A percentile compares a stretch with the other conserved stretches of the same genome.
These are phyloP conservation scores for Solanum chilense DNA, from an alignment of 257 asterid genomes.

Conservation along the genomic window DNA sequence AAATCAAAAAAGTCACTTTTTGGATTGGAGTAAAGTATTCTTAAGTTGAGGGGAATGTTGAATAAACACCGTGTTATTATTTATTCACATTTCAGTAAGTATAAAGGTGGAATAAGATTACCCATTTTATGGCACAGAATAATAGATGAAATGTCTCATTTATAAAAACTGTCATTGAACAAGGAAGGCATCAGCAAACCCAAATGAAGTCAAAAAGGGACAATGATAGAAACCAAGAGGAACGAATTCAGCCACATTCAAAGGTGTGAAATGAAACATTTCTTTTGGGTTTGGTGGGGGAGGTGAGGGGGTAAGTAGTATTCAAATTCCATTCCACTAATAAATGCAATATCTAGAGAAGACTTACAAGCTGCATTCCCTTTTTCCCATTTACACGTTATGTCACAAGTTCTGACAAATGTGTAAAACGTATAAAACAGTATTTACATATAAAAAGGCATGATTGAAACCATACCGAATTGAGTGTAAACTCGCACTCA, in stretches of 20 bases:
- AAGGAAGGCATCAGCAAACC: not conserved
- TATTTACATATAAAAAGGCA: not conserved
- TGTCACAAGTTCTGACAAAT: not conserved
- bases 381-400: not conserved
- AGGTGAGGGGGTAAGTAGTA: not conserved
- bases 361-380: not conserved
- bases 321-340: not conserved
- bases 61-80: not conserved
- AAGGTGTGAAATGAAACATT: not conserved
- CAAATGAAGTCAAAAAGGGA: not conserved
- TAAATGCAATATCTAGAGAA: not conserved
- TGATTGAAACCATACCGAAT: conserved; percentile 42
- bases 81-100: not conserved
- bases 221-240: not conserved
- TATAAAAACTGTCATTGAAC: not conserved
- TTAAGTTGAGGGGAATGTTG: not conserved
- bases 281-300: not conserved
- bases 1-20: not conserved
- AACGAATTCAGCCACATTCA: not conserved
- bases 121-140: not conserved
- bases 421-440: not conserved
- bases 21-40: not conserved
- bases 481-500: conserved; percentile 88
- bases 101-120: not conserved
- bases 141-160: not conserved